These are phyloP conservation scores for Novymonas esmeraldas DNA, from an alignment of 208 protist species.

Conservation along the genomic window DNA sequence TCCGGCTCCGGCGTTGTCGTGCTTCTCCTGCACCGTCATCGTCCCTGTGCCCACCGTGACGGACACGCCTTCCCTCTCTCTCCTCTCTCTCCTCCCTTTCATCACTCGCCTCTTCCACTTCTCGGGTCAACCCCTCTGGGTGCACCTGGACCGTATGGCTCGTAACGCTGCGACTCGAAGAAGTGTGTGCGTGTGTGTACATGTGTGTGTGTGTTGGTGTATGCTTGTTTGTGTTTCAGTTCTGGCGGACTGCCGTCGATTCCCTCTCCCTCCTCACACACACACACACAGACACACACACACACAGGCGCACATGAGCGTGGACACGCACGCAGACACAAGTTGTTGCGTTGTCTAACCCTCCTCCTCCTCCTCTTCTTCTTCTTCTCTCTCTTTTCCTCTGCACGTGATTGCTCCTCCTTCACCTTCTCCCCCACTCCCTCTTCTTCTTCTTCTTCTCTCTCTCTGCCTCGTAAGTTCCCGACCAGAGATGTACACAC, in stretches of 20 bases:
- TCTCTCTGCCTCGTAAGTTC: neutral
- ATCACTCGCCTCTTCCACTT: too few species aligned
- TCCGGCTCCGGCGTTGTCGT: too few species aligned
- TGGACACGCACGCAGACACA: neutral
- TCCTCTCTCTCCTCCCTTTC: neutral
- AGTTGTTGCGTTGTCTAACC: neutral
- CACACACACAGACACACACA: neutral
- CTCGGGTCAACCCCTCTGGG: too few species aligned
- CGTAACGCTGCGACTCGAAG: neutral
- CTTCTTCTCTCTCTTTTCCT: conserved; percentile 15
- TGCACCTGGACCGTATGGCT: too few species aligned
- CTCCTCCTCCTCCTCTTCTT: neutral
- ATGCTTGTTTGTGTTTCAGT: neutral
- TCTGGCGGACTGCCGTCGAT: neutral
- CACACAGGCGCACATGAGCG: neutral
- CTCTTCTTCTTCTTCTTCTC: neutral
- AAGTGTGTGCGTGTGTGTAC: neutral
- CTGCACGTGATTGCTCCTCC: neutral
- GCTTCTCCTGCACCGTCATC: too few species aligned
- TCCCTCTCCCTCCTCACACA: neutral
- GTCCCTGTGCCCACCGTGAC: too few species aligned
- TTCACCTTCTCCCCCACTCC: neutral
- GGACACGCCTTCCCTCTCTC: neutral
- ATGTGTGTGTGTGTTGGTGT: neutral
- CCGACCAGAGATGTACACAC: too few species aligned